Evolutionary conservation across 148 eudicot species (phyloP).

Genomic region (Polygonum maritimum): DNA sequence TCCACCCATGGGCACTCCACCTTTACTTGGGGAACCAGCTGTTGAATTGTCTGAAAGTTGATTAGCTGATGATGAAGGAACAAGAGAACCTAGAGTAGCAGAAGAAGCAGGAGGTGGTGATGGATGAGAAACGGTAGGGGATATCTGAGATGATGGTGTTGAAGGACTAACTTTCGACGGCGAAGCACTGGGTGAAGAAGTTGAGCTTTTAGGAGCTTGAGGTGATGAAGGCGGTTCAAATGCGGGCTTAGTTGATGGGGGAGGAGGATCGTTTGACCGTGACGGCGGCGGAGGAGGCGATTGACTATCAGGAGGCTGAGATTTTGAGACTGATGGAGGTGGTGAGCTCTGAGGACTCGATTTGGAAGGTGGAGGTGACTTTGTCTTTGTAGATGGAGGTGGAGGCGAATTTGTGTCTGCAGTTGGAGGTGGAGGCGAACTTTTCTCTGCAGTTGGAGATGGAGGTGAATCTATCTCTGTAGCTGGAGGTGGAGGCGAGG

Average conservation of each 20-base stretch:
- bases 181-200: conserved; percentile 23
- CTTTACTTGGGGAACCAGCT: conserved; percentile 22
- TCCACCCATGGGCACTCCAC: conserved; percentile 43
- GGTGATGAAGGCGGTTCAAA: background rate
- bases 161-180: background rate
- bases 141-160: conserved; percentile 3
- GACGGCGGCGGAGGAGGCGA: background rate
- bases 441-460: background rate
- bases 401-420: background rate
- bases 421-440: background rate
- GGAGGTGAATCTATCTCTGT: no score
- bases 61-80: conserved; percentile 12
- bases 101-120: conserved; percentile 28
- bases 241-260: background rate
- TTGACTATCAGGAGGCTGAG: conserved; percentile 7
- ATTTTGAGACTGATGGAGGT: conserved; percentile 20
- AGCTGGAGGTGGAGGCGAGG: conserved; percentile 1
- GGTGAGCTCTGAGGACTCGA: conserved; percentile 21
- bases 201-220: conserved; percentile 8
- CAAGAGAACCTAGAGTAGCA: conserved; percentile 14
- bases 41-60: conserved; percentile 5
- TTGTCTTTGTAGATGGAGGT: background rate
- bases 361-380: conserved; percentile 1
- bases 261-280: background rate
- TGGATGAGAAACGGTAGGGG: conserved; percentile 9